Conservation (phyloP, 306 rosid species). For the Urtica urens region DNA sequence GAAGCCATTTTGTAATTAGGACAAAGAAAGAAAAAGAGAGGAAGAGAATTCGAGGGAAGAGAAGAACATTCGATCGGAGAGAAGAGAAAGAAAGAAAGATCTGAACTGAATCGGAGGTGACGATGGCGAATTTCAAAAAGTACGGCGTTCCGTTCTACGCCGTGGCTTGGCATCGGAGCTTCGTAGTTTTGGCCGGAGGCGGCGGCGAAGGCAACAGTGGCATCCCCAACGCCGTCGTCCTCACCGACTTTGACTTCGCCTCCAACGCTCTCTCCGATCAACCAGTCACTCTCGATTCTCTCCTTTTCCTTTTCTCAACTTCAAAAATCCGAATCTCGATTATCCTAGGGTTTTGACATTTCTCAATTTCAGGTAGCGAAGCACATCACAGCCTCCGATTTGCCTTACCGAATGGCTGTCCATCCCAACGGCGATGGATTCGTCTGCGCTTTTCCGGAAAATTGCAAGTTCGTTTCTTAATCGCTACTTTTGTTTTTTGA, state of each 20-base stretch:
- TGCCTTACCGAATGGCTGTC: slow-evolving; percentile 83
- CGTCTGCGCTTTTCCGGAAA: slow-evolving; percentile 55
- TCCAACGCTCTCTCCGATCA: slow-evolving; percentile 47
- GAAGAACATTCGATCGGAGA: too few species aligned
- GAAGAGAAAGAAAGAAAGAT: neutral
- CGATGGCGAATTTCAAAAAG: slow-evolving; percentile 35
- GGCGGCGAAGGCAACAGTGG: slow-evolving; percentile 90
- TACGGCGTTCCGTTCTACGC: slow-evolving; percentile 80
- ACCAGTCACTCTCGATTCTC: slow-evolving; percentile 35
- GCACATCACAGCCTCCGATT: slow-evolving; percentile 48
- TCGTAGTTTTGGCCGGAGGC: slow-evolving; percentile 63
- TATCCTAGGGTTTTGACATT: neutral
- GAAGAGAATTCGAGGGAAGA: too few species aligned
- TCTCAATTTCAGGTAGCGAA: slow-evolving; percentile 38
- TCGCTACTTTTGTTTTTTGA: neutral
- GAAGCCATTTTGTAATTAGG: too few species aligned
- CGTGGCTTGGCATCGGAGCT: slow-evolving; percentile 45
- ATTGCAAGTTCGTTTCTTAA: slow-evolving; percentile 52
- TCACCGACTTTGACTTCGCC: slow-evolving; percentile 41
- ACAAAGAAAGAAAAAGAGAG: too few species aligned
- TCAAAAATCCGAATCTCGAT: too few species aligned
- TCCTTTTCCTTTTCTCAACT: neutral
- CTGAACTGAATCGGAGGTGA: neutral
- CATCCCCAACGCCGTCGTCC: slow-evolving; percentile 55
- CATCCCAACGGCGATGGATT: slow-evolving; percentile 68